A percentile compares a stretch with the other conserved stretches of the same genome.
These are phyloP conservation scores for Serendipita sp. DNA, from an alignment of 768 basidiomycete genomes.

Conservation along the genomic window DNA sequence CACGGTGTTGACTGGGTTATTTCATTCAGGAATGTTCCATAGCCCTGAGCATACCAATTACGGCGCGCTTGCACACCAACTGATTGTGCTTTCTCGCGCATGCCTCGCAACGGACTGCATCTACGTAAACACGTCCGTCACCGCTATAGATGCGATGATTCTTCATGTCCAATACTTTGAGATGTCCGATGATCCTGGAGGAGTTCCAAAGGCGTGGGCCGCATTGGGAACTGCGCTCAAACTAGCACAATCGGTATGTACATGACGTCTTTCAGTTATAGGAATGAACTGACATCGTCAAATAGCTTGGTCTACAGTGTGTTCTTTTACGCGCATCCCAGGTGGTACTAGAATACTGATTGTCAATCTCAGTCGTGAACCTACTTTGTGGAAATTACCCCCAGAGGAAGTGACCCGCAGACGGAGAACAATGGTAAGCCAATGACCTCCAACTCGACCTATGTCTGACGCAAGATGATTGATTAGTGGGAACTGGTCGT, in stretches of 20 bases:
- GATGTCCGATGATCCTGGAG: background rate
- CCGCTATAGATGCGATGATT: background rate
- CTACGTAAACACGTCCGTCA: background rate
- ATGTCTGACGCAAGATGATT: background rate
- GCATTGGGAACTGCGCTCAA: background rate
- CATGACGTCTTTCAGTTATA: background rate
- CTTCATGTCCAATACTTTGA: background rate
- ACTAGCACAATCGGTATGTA: background rate
- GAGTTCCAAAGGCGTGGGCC: background rate
- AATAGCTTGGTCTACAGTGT: background rate
- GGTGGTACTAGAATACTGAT: background rate
- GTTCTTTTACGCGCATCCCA: background rate
- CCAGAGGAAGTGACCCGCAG: background rate
- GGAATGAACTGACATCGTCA: background rate
- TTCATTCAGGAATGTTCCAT: background rate
- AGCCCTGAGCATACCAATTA: slow-evolving; percentile 1
- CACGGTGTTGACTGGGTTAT: too few species aligned
- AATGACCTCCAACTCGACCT: background rate
- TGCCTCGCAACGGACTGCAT: background rate
- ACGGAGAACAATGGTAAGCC: background rate
- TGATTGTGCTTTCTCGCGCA: background rate
- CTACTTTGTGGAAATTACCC: background rate
- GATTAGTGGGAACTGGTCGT: slow-evolving; percentile 3
- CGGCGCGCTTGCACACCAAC: background rate
- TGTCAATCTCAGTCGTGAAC: background rate